Evolutionary conservation across 2,329 filamentous ascomycete species (phyloP).

Genomic region (Aciculosporium take): DNA sequence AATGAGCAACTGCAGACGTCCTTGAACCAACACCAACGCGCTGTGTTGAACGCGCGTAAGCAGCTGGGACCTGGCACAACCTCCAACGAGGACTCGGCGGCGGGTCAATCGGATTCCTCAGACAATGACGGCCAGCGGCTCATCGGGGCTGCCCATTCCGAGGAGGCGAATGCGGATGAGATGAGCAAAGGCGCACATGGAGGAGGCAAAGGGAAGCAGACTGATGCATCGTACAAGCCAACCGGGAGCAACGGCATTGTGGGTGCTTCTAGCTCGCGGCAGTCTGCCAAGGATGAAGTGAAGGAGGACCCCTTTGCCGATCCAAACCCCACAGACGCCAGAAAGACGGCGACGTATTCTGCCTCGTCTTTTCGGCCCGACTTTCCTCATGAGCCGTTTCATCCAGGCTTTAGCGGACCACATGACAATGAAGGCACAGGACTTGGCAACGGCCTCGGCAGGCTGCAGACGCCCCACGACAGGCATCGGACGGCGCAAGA

Average conservation of each 20-base stretch:
- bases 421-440: background rate
- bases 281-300: conserved; percentile 12
- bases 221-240: conserved; percentile 14
- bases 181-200: background rate
- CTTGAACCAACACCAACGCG: conserved; percentile 71
- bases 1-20: conserved; percentile 81
- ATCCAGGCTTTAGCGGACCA: conserved; percentile 21
- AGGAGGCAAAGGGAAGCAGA: conserved; percentile 21
- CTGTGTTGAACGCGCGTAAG: conserved; percentile 51
- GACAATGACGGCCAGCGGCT: conserved; percentile 6
- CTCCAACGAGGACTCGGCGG: conserved; percentile 15
- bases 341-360: conserved; percentile 7
- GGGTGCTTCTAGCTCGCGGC: conserved; percentile 13
- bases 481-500: conserved; percentile 16
- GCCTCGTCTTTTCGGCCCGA: conserved; percentile 10
- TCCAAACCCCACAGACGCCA: conserved; percentile 9
- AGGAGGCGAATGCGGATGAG: background rate
- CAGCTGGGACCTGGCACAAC: conserved; percentile 27
- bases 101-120: conserved; percentile 15
- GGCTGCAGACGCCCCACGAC: conserved; percentile 9
- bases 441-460: conserved; percentile 1
- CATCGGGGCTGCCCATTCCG: background rate
- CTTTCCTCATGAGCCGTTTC: conserved; percentile 23
- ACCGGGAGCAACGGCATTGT: conserved; percentile 9
- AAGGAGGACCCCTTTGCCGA: conserved; percentile 23